These are phyloP conservation scores for Scedosporium apiospermum DNA, from an alignment of 2,329 filamentous ascomycete species.

Conservation along the genomic window DNA sequence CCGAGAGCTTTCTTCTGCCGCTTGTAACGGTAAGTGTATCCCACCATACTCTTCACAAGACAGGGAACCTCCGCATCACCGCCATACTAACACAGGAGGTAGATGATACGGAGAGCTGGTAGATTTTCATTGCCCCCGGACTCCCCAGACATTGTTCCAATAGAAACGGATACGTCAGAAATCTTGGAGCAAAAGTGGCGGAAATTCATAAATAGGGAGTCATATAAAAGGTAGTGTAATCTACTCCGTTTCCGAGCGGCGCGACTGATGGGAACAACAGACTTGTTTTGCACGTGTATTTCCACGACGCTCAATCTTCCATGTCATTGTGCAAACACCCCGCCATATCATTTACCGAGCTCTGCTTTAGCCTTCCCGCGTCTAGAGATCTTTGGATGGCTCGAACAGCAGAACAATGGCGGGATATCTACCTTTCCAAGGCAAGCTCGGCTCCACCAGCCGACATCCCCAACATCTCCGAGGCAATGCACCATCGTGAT, in stretches of 20 bases:
- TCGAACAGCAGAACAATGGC: constrained; percentile 17
- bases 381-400: constrained; percentile 18
- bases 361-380: constrained; percentile 15
- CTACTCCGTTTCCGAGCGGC: no score
- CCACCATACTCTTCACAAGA: background rate
- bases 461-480: constrained; percentile 1
- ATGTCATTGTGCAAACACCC: constrained; percentile 19
- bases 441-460: background rate
- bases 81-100: constrained; percentile 10
- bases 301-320: constrained; percentile 20
- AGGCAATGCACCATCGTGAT: background rate
- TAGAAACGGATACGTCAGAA: constrained; percentile 40
- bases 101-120: constrained; percentile 47
- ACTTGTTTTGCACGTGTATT: constrained; percentile 17
- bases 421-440: constrained; percentile 30
- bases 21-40: constrained; percentile 30
- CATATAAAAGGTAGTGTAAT: constrained; percentile 38
- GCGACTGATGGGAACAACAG: constrained; percentile 12
- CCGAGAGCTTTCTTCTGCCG: constrained; percentile 38
- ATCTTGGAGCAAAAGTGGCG: constrained; percentile 56
- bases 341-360: constrained; percentile 20
- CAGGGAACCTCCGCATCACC: background rate
- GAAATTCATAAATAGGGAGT: constrained; percentile 54
- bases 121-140: constrained; percentile 38
- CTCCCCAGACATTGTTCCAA: background rate